A percentile compares a stretch with the other conserved stretches of the same genome.
Conservation (phyloP, 108 stramenopile genomes). For the Discostella pseudostelligera region DNA sequence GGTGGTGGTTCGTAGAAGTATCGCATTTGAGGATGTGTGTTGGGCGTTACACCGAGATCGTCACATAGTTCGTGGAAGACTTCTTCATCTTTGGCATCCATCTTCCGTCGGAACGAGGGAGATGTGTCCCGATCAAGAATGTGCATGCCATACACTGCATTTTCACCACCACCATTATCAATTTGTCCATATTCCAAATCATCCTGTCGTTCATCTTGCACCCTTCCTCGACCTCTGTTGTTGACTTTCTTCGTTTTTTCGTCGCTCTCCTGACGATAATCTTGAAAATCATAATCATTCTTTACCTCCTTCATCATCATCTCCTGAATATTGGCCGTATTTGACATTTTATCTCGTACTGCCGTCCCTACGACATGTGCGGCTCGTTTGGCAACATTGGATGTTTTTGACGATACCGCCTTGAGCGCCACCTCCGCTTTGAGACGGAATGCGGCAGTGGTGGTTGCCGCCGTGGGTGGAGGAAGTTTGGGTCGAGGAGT, state of each 20-base stretch:
- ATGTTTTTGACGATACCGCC: constrained; percentile 9
- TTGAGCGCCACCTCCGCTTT: constrained; percentile 32
- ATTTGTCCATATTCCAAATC: constrained; percentile 32
- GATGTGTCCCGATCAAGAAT: constrained; percentile 16
- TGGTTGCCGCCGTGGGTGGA: constrained; percentile 33
- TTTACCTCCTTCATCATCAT: constrained; percentile 4
- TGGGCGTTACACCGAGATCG: constrained; percentile 35
- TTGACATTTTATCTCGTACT: constrained; percentile 3
- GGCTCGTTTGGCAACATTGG: constrained; percentile 4
- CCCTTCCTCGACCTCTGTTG: neutral
- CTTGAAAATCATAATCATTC: constrained; percentile 29
- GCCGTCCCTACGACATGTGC: constrained; percentile 13
- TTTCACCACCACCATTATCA: neutral
- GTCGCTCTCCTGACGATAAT: constrained; percentile 1
- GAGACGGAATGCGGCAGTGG: constrained; percentile 37
- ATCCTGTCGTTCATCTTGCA: neutral
- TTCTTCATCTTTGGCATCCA: constrained; percentile 2
- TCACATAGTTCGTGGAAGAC: constrained; percentile 28
- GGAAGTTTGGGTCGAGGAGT: neutral
- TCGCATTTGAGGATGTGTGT: constrained; percentile 26
- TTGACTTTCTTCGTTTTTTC: neutral
- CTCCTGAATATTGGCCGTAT: constrained; percentile 1
- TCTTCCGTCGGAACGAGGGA: constrained; percentile 16
- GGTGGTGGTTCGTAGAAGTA: constrained; percentile 5
- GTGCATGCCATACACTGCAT: constrained; percentile 17